A percentile compares a stretch with the other conserved stretches of the same genome.
Evolutionary conservation across 148 eudicot genomes (phyloP).

Genomic region (Chenopodium berlandieri): DNA sequence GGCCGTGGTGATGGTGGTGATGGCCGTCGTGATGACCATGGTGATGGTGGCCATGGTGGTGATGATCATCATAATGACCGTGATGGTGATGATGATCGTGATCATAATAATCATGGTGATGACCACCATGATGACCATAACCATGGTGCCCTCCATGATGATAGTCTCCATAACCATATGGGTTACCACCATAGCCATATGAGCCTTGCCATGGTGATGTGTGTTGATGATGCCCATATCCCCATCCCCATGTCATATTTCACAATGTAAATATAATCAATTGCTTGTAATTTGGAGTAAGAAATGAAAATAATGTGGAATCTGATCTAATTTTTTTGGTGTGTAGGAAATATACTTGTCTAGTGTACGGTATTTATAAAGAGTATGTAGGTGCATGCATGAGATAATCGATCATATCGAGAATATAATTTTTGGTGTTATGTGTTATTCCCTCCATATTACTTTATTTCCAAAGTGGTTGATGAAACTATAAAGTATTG

Average conservation of each 20-base stretch:
- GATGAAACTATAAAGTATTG: background rate
- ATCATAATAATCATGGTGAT: slow-evolving; percentile 4
- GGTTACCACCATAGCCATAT: slow-evolving; percentile 14
- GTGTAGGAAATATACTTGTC: background rate
- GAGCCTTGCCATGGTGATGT: slow-evolving; percentile 14
- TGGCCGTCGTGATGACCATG: background rate
- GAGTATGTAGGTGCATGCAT: background rate
- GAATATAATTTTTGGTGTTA: background rate
- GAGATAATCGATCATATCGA: background rate
- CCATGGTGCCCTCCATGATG: slow-evolving; percentile 8
- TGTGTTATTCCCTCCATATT: background rate
- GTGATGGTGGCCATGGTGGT: slow-evolving; percentile 11
- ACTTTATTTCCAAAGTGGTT: too few species aligned
- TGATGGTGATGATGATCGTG: background rate
- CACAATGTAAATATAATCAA: background rate
- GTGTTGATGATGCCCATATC: slow-evolving; percentile 26
- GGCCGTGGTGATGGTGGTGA: background rate
- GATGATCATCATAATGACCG: background rate
- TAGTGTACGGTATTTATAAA: background rate
- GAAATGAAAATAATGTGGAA: background rate
- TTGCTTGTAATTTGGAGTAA: too few species aligned
- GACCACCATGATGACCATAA: background rate
- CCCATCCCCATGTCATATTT: slow-evolving; percentile 21
- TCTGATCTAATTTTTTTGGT: background rate
- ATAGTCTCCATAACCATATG: slow-evolving; percentile 5